Percentiles rank a stretch among this genome's conserved stretches.
Conservation (phyloP, 179 eudicot species). For the Silene coronaria region DNA sequence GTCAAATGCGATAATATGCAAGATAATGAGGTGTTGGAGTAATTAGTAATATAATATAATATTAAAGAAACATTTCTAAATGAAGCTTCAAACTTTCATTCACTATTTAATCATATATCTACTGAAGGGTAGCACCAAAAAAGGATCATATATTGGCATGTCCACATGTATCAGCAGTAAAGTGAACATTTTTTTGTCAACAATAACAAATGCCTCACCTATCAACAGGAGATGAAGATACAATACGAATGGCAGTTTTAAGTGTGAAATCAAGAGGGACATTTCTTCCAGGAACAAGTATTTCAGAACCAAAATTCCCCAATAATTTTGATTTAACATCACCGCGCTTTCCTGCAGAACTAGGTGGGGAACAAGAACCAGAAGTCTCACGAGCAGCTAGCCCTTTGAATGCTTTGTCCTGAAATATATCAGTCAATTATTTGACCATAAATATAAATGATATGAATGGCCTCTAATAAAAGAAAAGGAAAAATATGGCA, state of each 20-base stretch:
- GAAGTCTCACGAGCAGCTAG: slow-evolving; percentile 53
- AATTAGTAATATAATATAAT: no score
- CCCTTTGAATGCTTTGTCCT: slow-evolving; percentile 86
- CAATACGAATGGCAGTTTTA: slow-evolving; percentile 66
- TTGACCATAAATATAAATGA: neutral
- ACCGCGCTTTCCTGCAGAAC: slow-evolving; percentile 34
- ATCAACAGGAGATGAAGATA: slow-evolving; percentile 63
- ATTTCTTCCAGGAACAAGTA: slow-evolving; percentile 43
- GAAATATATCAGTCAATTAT: slow-evolving; percentile 12
- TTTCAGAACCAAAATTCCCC: slow-evolving; percentile 43
- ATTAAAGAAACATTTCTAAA: no score
- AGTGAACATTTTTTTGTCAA: neutral
- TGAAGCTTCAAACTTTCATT: no score
- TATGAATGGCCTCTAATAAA: neutral
- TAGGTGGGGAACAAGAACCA: slow-evolving; percentile 38
- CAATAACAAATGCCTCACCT: slow-evolving; percentile 44
- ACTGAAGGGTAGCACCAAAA: no score
- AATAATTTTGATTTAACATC: slow-evolving; percentile 27
- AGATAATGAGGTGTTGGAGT: no score
- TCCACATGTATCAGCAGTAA: no score
- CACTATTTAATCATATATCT: no score
- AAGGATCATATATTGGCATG: no score
- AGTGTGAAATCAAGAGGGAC: slow-evolving; percentile 76
- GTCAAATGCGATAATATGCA: no score
- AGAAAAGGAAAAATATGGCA: neutral